A percentile compares a stretch with the other conserved stretches of the same genome.
phyloP scores from a whole-genome alignment of 495 filamentous ascomycete genomes.

The Penicillium goetzii region DNA sequence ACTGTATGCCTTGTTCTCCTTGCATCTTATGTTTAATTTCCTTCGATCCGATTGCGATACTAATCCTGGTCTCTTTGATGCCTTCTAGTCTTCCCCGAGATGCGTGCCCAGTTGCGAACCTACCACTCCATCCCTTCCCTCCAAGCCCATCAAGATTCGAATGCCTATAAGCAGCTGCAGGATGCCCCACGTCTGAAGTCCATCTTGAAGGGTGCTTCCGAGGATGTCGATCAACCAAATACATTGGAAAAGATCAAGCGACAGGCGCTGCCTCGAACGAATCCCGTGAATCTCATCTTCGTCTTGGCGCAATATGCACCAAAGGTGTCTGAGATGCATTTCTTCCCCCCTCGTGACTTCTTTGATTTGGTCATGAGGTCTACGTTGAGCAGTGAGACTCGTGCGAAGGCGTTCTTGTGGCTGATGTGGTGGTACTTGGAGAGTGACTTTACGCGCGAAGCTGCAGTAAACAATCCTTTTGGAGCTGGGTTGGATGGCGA shows the following conservation, averaged over 20 bases:
- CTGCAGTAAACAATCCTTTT: slow-evolving; percentile 85
- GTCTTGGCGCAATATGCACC: slow-evolving; percentile 88
- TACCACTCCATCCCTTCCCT: slow-evolving; percentile 97
- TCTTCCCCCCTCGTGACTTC: slow-evolving; percentile 84
- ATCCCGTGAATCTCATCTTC: slow-evolving; percentile 96
- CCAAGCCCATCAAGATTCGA: slow-evolving; percentile 91
- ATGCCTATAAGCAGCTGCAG: slow-evolving; percentile 96
- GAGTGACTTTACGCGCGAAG: slow-evolving; percentile 85
- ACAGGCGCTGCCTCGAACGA: slow-evolving; percentile 75
- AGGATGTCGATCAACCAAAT: slow-evolving; percentile 86
- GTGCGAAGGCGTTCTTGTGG: slow-evolving; percentile 92
- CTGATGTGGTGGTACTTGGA: slow-evolving; percentile 99
- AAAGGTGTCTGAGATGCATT: slow-evolving; percentile 91
- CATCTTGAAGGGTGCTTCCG: slow-evolving; percentile 94
- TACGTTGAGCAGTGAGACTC: slow-evolving; percentile 77
- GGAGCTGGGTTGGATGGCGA: slow-evolving; percentile 70
- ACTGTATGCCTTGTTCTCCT: slow-evolving; percentile 66
- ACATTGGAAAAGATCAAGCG: slow-evolving; percentile 81
- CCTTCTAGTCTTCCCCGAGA: slow-evolving; percentile 92
- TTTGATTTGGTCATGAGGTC: slow-evolving; percentile 94
- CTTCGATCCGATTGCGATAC: slow-evolving; percentile 13
- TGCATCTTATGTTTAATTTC: background rate
- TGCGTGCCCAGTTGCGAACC: slow-evolving; percentile 96
- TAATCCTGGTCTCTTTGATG: slow-evolving; percentile 29
- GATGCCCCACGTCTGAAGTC: slow-evolving; percentile 96